Evolutionary conservation across 2,329 filamentous ascomycete genomes (phyloP).

Genomic region (Phyllosticta citriasiana): DNA sequence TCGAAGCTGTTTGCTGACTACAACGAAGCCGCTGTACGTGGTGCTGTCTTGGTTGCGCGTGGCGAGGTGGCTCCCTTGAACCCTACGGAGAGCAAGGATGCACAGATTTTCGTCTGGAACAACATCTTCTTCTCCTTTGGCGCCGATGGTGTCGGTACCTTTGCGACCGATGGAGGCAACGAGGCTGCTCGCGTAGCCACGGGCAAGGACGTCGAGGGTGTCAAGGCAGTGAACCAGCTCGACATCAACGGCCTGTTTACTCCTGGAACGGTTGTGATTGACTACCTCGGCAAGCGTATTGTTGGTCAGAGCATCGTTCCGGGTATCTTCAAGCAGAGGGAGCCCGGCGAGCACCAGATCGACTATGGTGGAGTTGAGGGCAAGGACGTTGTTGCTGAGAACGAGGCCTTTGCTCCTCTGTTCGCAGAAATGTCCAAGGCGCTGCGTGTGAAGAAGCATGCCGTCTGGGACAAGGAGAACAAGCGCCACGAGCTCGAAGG

Average conservation of each 20-base stretch:
- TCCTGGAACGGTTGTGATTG: slow-evolving; percentile 89
- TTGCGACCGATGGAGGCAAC: slow-evolving; percentile 90
- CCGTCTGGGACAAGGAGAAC: slow-evolving; percentile 95
- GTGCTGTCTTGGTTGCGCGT: slow-evolving; percentile 81
- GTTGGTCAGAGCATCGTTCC: slow-evolving; percentile 97
- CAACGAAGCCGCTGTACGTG: slow-evolving; percentile 85
- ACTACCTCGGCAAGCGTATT: slow-evolving; percentile 93
- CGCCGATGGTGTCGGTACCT: slow-evolving; percentile 93
- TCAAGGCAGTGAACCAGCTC: slow-evolving; percentile 91
- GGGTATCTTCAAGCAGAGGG: slow-evolving; percentile 97
- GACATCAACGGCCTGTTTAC: slow-evolving; percentile 93
- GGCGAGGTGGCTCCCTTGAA: slow-evolving; percentile 91
- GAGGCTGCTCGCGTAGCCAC: slow-evolving; percentile 93
- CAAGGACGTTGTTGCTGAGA: slow-evolving; percentile 85
- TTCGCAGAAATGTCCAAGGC: slow-evolving; percentile 89
- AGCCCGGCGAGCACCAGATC: slow-evolving; percentile 95
- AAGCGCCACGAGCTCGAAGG: slow-evolving; percentile 85
- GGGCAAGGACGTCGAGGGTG: slow-evolving; percentile 90
- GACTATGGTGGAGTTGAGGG: slow-evolving; percentile 98
- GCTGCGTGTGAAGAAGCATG: slow-evolving; percentile 83
- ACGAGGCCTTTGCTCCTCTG: slow-evolving; percentile 71
- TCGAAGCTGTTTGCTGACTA: slow-evolving; percentile 98
- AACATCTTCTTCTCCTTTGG: slow-evolving; percentile 99
- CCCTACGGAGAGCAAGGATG: slow-evolving; percentile 83
- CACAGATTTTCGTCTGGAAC: slow-evolving; percentile 98